Conservation (phyloP, 495 filamentous ascomycete genomes). For the Annulohypoxylon nitens region DNA sequence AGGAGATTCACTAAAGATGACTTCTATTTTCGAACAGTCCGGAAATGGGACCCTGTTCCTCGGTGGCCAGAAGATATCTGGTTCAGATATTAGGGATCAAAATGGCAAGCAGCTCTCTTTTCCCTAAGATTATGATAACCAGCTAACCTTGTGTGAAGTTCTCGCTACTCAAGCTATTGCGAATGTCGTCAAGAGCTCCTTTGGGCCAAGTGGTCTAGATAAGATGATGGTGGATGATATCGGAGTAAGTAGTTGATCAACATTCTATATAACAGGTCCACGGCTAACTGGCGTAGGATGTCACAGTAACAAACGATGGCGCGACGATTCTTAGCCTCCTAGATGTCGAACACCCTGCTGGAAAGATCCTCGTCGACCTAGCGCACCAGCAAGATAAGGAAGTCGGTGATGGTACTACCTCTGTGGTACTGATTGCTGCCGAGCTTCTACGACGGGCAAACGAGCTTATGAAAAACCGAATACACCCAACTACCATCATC, state of each 20-base stretch:
- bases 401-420: slow-evolving; percentile 97
- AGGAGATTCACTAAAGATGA: slow-evolving; percentile 66
- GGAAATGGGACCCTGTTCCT: slow-evolving; percentile 92
- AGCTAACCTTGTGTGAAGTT: slow-evolving; percentile 65
- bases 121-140: slow-evolving; percentile 5
- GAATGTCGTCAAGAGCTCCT: slow-evolving; percentile 99
- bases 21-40: slow-evolving; percentile 89
- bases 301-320: slow-evolving; percentile 98
- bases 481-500: slow-evolving; percentile 99
- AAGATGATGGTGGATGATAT: slow-evolving; percentile 99
- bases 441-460: slow-evolving; percentile 95
- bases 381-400: slow-evolving; percentile 99
- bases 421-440: slow-evolving; percentile 95
- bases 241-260: slow-evolving; percentile 71
- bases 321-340: slow-evolving; percentile 95
- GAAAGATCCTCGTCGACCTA: slow-evolving; percentile 97
- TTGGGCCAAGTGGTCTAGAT: slow-evolving; percentile 95
- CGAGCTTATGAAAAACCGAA: slow-evolving; percentile 99
- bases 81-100: slow-evolving; percentile 94
- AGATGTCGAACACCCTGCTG: slow-evolving; percentile 97
- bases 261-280: slow-evolving; percentile 8
- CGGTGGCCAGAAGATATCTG: slow-evolving; percentile 93
- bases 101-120: slow-evolving; percentile 73
- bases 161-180: slow-evolving; percentile 96
- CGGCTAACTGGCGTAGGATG: slow-evolving; percentile 72